A percentile compares a stretch with the other conserved stretches of the same genome.
These are phyloP conservation scores for Smallanthus sonchifolius DNA, from an alignment of 129 eudicot species.

Conservation along the genomic window DNA sequence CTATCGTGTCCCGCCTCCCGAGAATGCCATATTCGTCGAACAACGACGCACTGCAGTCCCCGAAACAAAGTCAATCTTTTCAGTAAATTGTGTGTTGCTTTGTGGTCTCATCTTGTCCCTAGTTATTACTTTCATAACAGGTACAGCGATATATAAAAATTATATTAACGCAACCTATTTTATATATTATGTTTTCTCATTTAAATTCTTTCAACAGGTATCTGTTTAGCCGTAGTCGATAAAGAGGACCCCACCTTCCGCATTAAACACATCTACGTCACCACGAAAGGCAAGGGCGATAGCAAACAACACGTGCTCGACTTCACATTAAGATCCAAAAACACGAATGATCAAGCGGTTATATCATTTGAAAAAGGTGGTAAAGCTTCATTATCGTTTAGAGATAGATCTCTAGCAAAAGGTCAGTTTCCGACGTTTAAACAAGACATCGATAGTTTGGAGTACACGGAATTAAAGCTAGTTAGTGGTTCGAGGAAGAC, in stretches of 20 bases:
- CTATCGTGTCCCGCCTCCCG: slow-evolving; percentile 63
- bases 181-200: too few relatives aligned
- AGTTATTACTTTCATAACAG: slow-evolving; percentile 35
- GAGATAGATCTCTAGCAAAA: slow-evolving; percentile 25
- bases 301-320: slow-evolving; percentile 8
- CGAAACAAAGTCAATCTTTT: slow-evolving; percentile 3
- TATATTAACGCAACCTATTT: too few relatives aligned
- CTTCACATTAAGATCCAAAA: slow-evolving; percentile 17
- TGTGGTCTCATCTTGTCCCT: slow-evolving; percentile 30
- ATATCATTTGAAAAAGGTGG: background rate
- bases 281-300: slow-evolving; percentile 15
- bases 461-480: background rate
- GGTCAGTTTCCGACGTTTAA: slow-evolving; percentile 48
- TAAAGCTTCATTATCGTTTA: background rate
- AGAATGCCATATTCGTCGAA: slow-evolving; percentile 38
- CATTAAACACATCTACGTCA: slow-evolving; percentile 37
- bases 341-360: slow-evolving; percentile 1
- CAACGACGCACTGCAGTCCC: slow-evolving; percentile 6
- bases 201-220: background rate
- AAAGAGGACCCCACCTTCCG: slow-evolving; percentile 44
- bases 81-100: slow-evolving; percentile 20
- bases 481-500: slow-evolving; percentile 3
- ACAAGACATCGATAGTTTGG: slow-evolving; percentile 43
- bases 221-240: slow-evolving; percentile 22
- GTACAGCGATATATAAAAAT: background rate